A percentile compares a stretch with the other conserved stretches of the same genome.
These are phyloP conservation scores for Quambalaria eucalypti DNA, from an alignment of 1,284 basidiomycete species.

Conservation along the genomic window DNA sequence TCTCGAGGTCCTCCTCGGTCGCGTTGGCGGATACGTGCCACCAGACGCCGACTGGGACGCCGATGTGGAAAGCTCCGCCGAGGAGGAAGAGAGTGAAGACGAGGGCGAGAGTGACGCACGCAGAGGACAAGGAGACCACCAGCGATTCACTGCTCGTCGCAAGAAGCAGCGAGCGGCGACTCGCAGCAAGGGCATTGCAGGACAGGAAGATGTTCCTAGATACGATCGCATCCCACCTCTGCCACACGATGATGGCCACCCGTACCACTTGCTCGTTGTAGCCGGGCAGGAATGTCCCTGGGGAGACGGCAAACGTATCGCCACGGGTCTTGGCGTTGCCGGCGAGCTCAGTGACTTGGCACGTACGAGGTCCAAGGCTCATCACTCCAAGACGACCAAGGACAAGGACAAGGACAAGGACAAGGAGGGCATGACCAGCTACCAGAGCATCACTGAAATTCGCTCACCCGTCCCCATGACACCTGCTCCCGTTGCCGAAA, in stretches of 20 bases:
- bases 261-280: constrained; percentile 69
- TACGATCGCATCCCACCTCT: constrained; percentile 35
- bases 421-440: too few species aligned
- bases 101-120: neutral
- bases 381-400: constrained; percentile 14
- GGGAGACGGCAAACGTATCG: constrained; percentile 35
- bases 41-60: constrained; percentile 33
- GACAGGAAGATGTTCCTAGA: constrained; percentile 26
- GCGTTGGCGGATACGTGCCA: constrained; percentile 54
- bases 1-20: constrained; percentile 63
- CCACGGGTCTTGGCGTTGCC: constrained; percentile 36
- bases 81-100: constrained; percentile 6
- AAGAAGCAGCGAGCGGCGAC: neutral
- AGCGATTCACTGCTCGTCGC: neutral
- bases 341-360: constrained; percentile 34
- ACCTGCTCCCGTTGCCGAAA: too few species aligned
- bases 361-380: constrained; percentile 16
- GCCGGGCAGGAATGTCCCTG: constrained; percentile 58
- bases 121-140: neutral
- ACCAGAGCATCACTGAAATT: too few species aligned
- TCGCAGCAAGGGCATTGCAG: constrained; percentile 21
- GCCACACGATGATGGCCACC: constrained; percentile 52
- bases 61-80: constrained; percentile 16
- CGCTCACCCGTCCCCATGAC: too few species aligned
- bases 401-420: neutral